phyloP scores from a whole-genome alignment of 176 grass and related monocot genomes.

The Eremochloa ophiuroides region DNA sequence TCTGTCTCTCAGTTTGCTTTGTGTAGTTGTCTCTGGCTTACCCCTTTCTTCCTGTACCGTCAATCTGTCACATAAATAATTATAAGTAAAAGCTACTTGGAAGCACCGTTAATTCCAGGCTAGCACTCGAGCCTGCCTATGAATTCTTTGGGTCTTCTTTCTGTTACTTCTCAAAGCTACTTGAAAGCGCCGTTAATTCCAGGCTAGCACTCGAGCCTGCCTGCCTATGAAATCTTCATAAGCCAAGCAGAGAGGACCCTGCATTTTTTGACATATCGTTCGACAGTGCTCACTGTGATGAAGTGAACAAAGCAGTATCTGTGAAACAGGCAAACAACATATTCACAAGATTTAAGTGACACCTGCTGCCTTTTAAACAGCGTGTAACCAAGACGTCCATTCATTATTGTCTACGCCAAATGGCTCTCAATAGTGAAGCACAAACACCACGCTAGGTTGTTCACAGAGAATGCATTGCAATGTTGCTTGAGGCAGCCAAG shows the following conservation, averaged over 20 bases:
- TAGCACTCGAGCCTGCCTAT: too few relatives aligned
- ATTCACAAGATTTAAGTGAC: not conserved
- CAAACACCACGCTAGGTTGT: not conserved
- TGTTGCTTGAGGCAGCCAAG: not conserved
- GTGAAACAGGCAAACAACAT: not conserved
- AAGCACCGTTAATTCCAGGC: too few relatives aligned
- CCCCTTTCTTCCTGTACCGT: not conserved
- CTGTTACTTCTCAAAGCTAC: too few relatives aligned
- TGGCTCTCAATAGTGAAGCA: not conserved
- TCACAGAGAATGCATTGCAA: not conserved
- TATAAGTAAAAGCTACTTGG: not conserved
- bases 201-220: not conserved
- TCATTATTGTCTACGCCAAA: not conserved
- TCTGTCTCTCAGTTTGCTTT: too few relatives aligned
- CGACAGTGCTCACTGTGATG: not conserved
- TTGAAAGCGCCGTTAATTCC: not conserved
- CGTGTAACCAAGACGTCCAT: not conserved
- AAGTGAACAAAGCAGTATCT: not conserved
- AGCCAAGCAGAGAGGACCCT: not conserved
- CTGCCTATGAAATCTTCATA: not conserved
- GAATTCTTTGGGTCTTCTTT: too few relatives aligned
- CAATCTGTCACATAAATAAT: not conserved
- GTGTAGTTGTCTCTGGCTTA: too few relatives aligned
- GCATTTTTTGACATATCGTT: too few relatives aligned
- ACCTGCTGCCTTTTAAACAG: not conserved